Percentiles rank a stretch among this genome's conserved stretches.
Conservation (phyloP, 805 yeast species). For the Saitoella complicata region DNA sequence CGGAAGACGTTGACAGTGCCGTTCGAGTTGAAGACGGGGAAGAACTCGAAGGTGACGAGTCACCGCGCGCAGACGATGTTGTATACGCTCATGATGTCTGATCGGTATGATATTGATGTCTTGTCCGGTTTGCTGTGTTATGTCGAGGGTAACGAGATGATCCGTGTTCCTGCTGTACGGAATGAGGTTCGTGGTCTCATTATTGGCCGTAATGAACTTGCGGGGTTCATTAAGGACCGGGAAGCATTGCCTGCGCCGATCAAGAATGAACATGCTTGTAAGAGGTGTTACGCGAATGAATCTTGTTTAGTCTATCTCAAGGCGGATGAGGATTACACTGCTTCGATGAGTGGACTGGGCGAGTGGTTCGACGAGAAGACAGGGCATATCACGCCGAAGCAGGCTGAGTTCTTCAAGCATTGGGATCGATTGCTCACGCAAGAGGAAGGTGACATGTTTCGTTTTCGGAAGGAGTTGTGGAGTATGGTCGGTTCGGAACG, state of each 20-base stretch:
- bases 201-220: conserved; percentile 54
- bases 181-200: conserved; percentile 52
- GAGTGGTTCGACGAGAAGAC: conserved; percentile 36
- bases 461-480: conserved; percentile 53
- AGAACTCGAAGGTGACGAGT: conserved; percentile 32
- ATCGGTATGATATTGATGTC: conserved; percentile 34
- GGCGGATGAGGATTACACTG: conserved; percentile 41
- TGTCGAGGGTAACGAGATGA: conserved; percentile 42
- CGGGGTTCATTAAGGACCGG: conserved; percentile 35
- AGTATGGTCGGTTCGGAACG: conserved; percentile 39
- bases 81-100: conserved; percentile 63
- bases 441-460: conserved; percentile 47
- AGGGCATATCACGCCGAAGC: conserved; percentile 31
- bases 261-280: conserved; percentile 9
- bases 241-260: conserved; percentile 4
- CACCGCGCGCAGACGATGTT: conserved; percentile 80
- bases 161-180: conserved; percentile 35
- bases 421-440: conserved; percentile 63
- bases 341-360: conserved; percentile 37
- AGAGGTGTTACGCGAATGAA: conserved; percentile 14
- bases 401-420: conserved; percentile 41
- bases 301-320: conserved; percentile 27
- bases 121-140: conserved; percentile 39
- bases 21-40: conserved; percentile 81
- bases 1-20: conserved; percentile 34